phyloP scores from a whole-genome alignment of 2,329 filamentous ascomycete species.

The Dothidotthia symphoricarpi region DNA sequence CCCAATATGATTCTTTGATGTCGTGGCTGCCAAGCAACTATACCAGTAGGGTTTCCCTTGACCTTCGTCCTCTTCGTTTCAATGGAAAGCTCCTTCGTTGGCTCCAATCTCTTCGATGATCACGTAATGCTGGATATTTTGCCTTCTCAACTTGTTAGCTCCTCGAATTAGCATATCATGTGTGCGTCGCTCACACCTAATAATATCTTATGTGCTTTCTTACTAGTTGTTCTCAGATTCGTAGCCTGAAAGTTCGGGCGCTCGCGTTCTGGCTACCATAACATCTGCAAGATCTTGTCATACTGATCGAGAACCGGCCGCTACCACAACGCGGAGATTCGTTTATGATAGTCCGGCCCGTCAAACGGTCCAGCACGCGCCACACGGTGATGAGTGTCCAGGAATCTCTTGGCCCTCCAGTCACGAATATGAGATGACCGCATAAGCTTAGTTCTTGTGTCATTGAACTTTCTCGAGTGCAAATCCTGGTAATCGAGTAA shows the following conservation, averaged over 20 bases:
- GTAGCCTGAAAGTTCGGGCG: slow-evolving; percentile 1
- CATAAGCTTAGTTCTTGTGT: slow-evolving; percentile 14
- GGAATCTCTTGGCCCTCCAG: background rate
- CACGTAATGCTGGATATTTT: background rate
- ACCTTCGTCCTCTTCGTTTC: background rate
- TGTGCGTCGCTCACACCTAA: background rate
- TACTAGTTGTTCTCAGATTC: background rate
- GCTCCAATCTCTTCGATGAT: slow-evolving; percentile 1
- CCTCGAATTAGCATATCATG: background rate
- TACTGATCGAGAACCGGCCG: slow-evolving; percentile 10
- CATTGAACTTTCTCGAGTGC: slow-evolving; percentile 2
- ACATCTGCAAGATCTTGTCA: slow-evolving; percentile 17
- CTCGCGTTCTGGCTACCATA: slow-evolving; percentile 7
- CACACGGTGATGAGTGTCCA: background rate
- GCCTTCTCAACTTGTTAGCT: background rate
- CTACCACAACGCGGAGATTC: slow-evolving; percentile 4
- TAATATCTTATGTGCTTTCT: slow-evolving; percentile 1
- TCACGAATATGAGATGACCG: slow-evolving; percentile 12
- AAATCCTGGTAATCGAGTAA: background rate
- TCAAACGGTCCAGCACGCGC: background rate
- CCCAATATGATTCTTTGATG: too few species aligned
- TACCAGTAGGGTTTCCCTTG: slow-evolving; percentile 3
- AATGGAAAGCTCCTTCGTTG: background rate
- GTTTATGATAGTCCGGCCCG: background rate
- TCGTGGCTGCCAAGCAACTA: slow-evolving; percentile 2